phyloP scores from a whole-genome alignment of 2,329 filamentous ascomycete genomes.

The Aureobasidium sp. region DNA sequence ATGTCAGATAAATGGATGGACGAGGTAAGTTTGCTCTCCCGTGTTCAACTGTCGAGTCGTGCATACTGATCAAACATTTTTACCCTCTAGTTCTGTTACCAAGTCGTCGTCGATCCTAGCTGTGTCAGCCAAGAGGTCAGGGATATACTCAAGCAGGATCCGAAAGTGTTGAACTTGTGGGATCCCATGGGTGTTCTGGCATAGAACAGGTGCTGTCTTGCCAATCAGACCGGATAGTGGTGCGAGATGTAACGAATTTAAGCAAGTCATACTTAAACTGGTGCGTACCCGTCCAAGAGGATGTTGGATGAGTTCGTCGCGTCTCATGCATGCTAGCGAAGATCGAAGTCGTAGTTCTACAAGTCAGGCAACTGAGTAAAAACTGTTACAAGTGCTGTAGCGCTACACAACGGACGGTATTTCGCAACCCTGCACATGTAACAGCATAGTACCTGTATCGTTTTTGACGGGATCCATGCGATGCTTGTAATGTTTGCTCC shows the following conservation, averaged over 20 bases:
- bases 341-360: background rate
- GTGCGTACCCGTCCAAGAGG: background rate
- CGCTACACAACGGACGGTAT: background rate
- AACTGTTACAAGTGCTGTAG: slow-evolving; percentile 1
- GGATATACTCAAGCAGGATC: slow-evolving; percentile 61
- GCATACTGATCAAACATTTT: background rate
- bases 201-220: background rate
- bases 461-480: background rate
- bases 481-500: background rate
- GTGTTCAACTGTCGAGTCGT: background rate
- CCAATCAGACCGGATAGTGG: background rate
- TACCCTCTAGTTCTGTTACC: slow-evolving; percentile 56
- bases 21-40: slow-evolving; percentile 23
- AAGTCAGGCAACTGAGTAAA: background rate
- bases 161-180: slow-evolving; percentile 55
- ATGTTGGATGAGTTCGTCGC: too few species aligned
- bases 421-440: background rate
- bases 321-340: background rate
- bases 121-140: slow-evolving; percentile 51
- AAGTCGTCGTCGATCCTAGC: slow-evolving; percentile 71
- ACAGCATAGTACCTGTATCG: background rate
- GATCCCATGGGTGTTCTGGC: slow-evolving; percentile 30
- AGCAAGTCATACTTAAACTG: background rate
- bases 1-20: slow-evolving; percentile 65
- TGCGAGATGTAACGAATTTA: background rate